phyloP scores from a whole-genome alignment of 176 grass and related monocot genomes.

The Triticum urartu region DNA sequence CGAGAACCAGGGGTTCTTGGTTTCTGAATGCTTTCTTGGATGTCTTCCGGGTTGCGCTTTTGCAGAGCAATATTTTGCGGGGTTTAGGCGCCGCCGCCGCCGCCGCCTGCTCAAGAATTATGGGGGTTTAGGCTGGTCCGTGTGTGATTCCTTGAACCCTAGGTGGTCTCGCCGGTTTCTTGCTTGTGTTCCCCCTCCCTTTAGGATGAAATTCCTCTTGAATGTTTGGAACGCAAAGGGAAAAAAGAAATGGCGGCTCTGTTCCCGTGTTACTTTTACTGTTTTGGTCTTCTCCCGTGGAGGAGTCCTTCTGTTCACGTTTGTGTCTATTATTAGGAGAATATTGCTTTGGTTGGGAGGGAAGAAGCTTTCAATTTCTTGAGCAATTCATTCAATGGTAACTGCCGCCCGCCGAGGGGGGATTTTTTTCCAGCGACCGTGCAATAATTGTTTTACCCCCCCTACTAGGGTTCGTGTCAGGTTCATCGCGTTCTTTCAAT shows the following conservation, averaged over 20 bases:
- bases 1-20: neutral
- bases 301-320: neutral
- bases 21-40: conserved; percentile 8
- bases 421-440: neutral
- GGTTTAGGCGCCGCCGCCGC: neutral
- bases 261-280: neutral
- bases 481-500: neutral
- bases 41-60: neutral
- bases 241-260: neutral
- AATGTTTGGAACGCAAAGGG: neutral
- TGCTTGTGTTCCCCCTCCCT: too few relatives aligned
- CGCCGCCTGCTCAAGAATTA: neutral
- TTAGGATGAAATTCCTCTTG: neutral
- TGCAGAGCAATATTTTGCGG: neutral
- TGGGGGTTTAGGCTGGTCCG: neutral
- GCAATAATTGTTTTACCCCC: neutral
- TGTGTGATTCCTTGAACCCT: neutral
- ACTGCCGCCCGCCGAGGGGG: neutral
- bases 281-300: neutral
- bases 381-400: conserved; percentile 20
- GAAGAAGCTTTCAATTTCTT: neutral
- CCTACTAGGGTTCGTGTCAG: conserved; percentile 6
- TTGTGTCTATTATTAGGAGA: neutral
- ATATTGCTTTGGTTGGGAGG: neutral
- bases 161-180: neutral